Base-by-base conservation (phyloP, 148 eudicot genomes). In the Arctostaphylos glauca region DNA sequence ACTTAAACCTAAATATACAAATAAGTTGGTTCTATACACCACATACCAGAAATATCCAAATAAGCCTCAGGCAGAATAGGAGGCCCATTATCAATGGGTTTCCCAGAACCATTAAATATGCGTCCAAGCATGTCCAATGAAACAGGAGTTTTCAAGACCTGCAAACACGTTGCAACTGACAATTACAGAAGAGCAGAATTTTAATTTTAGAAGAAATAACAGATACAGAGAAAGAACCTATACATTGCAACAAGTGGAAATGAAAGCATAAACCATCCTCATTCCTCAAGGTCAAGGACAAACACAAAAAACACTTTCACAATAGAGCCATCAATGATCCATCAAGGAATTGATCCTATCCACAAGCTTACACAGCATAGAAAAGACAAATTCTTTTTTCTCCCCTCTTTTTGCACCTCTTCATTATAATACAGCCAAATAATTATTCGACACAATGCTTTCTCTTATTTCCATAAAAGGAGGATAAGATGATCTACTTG, bases 81-180 rank as follows among this genome's bases (percentile, higher is more conserved):
- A 83, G 99, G 99, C 47, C 99, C 98, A 84, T 96, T 94, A 85
- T 96, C 99, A 77, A 96, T 96, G 83, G 99, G 99, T 86, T 96
- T 96, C 54, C 99, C 98, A 80, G 98, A 96, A 84, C 98, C 99
- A 90, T 96, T 93, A 80, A 96, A 96, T 82, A 96, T 93, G 54
- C 99, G 99, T 52, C 99, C 99, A 84, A 96, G 99, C 99, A 96
- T 96, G 88, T 96, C 99, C 90, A 91, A 66, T 43, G 99, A 96
- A 81, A 96, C 97, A 2, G 99, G 98, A 84, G 99, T 96, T 91
- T 96, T 96, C 83, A 96, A 84, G 72, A 96, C 99, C 98, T 96
- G 87, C 43, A 81, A 76, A 80, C 19, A 60, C 48, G 47, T 62
- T 46, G 73, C 18, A 80, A 25, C 48, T 80, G 64, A 67, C 6